Evolutionary conservation across 306 rosid species (phyloP), one percentile per base, ranked within the genome.

Genomic region (Vachellia collinsii): DNA sequence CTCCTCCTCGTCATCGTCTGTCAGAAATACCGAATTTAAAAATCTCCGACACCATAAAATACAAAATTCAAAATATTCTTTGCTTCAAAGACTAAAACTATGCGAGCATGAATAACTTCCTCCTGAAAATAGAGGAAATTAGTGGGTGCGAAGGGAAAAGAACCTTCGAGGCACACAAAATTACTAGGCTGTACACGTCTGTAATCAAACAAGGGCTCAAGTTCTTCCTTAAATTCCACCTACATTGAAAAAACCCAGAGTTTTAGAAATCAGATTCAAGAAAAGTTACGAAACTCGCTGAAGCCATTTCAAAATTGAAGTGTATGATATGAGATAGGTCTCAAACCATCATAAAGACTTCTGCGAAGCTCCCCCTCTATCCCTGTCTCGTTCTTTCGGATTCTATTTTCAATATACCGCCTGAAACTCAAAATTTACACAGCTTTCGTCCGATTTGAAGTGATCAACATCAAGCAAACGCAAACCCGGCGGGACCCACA

Each of bases 161-260:
- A 61, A 94, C 94, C 92, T 12, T 94, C 97, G 47, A 91, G 83
- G 71, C 61, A 51, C 0, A 83, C 65, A 77, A 83, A 38, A 63
- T 72, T 76, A 72, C 3, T 13, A 66, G 94, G 97, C 80, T 94
- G 98, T 41, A 94, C 93, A 39, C 98, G 94, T 6, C 83, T 84
- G 83, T 94, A 92, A 72, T 94, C 97, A 86, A 92, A 94, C 85
- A 94, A 88, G 53, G 97, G 97, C 64, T 94, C 97, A 9, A 94
- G 66, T 66, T 94, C 97, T n/a, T 70, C 74, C 38, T 48, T 70
- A 12, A 1, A 70, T 20, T 70, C 56, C 56, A 56, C 74, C 74
- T 70, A 70, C n/a, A 44, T 43, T 43, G 38, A 43, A 22, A 20
- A 68, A 68, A 12, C 19, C 54, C n/a, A 43, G 53, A 4, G 16